Evolutionary conservation across 2,329 filamentous ascomycete species (phyloP).

Genomic region (Alternaria brassicicola): DNA sequence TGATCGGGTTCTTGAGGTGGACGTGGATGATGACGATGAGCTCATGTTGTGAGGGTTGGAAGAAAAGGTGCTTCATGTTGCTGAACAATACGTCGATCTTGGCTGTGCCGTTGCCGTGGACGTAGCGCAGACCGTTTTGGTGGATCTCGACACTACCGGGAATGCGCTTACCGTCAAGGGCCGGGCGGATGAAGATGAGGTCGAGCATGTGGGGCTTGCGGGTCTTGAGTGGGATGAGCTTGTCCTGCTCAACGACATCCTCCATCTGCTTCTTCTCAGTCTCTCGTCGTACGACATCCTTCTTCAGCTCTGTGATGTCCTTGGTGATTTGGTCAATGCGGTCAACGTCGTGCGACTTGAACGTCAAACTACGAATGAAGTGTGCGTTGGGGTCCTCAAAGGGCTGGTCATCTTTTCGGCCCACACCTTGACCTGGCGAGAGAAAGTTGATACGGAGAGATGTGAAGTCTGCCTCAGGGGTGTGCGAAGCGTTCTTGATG

Average conservation of each 20-base stretch:
- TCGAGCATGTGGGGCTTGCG: conserved; percentile 88
- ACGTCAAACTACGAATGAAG: conserved; percentile 93
- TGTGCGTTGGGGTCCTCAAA: conserved; percentile 96
- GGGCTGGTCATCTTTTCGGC: conserved; percentile 94
- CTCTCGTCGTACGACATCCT: conserved; percentile 87
- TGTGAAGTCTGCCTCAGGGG: conserved; percentile 90
- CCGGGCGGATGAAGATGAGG: conserved; percentile 93
- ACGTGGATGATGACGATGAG: conserved; percentile 98
- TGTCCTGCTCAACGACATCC: conserved; percentile 98
- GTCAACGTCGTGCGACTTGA: conserved; percentile 86
- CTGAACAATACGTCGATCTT: conserved; percentile 94
- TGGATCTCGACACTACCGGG: conserved; percentile 97
- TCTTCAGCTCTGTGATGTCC: conserved; percentile 95
- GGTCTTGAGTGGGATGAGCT: conserved; percentile 92
- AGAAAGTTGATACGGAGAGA: conserved; percentile 97
- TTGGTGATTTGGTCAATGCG: conserved; percentile 89
- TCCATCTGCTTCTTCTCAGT: conserved; percentile 99
- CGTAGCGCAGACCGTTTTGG: conserved; percentile 96
- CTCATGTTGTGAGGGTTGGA: conserved; percentile 95
- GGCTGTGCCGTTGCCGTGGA: conserved; percentile 77
- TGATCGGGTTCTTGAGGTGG: conserved; percentile 96
- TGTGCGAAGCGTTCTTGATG: conserved; percentile 99
- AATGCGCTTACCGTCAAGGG: conserved; percentile 95
- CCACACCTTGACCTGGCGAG: conserved; percentile 95
- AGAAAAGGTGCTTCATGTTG: conserved; percentile 98